Evolutionary conservation across 208 protist species (phyloP).

Genomic region (Kentomonas sorsogonicus): DNA sequence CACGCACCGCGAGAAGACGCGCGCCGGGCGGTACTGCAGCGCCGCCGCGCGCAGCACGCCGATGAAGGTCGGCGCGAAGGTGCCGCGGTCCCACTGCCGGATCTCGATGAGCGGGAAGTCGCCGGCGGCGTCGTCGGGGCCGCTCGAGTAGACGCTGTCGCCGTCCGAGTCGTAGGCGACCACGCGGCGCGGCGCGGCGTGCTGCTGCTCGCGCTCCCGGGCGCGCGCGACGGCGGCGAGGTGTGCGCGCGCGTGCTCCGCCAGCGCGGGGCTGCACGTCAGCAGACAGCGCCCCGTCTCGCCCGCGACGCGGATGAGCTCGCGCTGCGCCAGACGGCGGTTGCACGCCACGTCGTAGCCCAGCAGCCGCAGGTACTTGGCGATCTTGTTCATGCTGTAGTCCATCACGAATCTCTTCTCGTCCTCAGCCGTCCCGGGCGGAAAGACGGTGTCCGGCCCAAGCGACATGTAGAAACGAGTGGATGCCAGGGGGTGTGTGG

Average conservation of each 20-base stretch:
- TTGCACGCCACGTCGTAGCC: constrained; percentile 69
- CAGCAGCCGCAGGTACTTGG: constrained; percentile 70
- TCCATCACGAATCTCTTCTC: constrained; percentile 59
- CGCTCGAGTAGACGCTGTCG: constrained; percentile 56
- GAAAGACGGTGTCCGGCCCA: too few species aligned
- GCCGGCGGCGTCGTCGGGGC: constrained; percentile 17
- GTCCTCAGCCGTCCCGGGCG: constrained; percentile 9
- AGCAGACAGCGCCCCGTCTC: constrained; percentile 33
- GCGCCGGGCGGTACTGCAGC: constrained; percentile 29
- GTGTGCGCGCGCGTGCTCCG: constrained; percentile 30
- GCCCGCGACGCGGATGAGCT: constrained; percentile 30
- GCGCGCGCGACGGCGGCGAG: constrained; percentile 32
- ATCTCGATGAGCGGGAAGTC: constrained; percentile 21
- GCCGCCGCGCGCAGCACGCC: constrained; percentile 29
- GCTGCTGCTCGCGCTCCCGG: background rate
- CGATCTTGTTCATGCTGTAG: constrained; percentile 66
- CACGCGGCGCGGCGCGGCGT: constrained; percentile 17
- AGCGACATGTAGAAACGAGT: too few species aligned
- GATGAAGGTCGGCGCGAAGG: constrained; percentile 39
- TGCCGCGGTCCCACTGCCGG: constrained; percentile 31
- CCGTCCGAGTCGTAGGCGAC: constrained; percentile 76
- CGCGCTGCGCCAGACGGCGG: constrained; percentile 23
- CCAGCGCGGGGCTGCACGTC: constrained; percentile 39
- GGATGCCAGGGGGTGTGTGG: too few species aligned
- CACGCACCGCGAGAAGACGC: constrained; percentile 62